Percentiles rank a stretch among this genome's conserved stretches.
phyloP scores from a whole-genome alignment of 1,284 basidiomycete species.

The Anthracocystis panici-leucophaei region DNA sequence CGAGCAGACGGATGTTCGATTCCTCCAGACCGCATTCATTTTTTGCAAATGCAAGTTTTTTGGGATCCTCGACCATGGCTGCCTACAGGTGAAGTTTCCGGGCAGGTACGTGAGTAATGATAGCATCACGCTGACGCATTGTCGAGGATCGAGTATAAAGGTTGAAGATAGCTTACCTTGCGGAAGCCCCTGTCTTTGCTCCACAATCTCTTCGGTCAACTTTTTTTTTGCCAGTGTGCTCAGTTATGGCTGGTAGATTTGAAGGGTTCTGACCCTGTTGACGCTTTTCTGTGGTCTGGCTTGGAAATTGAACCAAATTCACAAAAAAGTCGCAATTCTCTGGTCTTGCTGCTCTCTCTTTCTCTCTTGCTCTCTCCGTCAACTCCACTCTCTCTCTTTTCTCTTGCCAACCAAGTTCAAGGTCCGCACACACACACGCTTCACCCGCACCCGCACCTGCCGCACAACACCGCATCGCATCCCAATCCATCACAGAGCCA shows the following conservation, averaged over 20 bases:
- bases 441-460: background rate
- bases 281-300: slow-evolving; percentile 26
- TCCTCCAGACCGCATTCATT: slow-evolving; percentile 26
- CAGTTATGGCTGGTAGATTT: background rate
- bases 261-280: slow-evolving; percentile 26
- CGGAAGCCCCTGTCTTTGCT: no score
- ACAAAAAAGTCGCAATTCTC: background rate
- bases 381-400: slow-evolving; percentile 6
- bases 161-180: no score
- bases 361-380: background rate
- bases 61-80: background rate
- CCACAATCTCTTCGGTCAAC: no score
- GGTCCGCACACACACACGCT: slow-evolving; percentile 5
- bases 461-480: background rate
- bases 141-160: no score
- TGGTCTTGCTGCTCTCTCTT: background rate
- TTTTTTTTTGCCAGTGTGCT: slow-evolving; percentile 4
- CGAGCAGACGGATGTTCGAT: slow-evolving; percentile 51
- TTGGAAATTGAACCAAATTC: slow-evolving; percentile 2
- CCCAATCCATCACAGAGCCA: background rate
- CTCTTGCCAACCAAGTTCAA: background rate
- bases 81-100: no score
- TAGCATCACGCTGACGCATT: background rate
- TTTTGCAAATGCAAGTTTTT: slow-evolving; percentile 1
- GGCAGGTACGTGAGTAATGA: no score